Evolutionary conservation across 2,329 filamentous ascomycete species (phyloP).

Genomic region (Colletotrichum sp.): DNA sequence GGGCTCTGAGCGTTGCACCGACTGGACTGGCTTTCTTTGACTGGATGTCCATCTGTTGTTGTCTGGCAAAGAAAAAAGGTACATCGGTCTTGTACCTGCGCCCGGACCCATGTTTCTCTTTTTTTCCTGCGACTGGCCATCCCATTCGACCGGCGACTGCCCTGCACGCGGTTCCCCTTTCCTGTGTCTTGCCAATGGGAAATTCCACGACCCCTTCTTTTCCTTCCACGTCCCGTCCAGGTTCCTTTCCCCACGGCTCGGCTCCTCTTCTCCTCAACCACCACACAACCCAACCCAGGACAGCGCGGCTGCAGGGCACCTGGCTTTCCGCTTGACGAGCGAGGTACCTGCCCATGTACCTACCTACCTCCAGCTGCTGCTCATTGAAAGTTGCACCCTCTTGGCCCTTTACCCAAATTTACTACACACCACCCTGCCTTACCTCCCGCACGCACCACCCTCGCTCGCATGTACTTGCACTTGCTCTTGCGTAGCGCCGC

Average conservation of each 20-base stretch:
- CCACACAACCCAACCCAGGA: neutral
- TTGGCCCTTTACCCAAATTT: neutral
- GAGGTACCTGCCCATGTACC: neutral
- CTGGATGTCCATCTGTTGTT: neutral
- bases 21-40: neutral
- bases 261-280: slow-evolving; percentile 5
- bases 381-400: neutral
- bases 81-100: slow-evolving; percentile 3
- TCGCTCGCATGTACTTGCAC: neutral
- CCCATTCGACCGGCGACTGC: neutral
- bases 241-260: slow-evolving; percentile 18
- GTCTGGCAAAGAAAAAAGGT: neutral
- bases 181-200: neutral
- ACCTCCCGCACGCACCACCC: neutral
- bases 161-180: slow-evolving; percentile 8
- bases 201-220: slow-evolving; percentile 21
- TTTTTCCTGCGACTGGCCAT: neutral
- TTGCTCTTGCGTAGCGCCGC: slow-evolving; percentile 4
- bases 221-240: neutral
- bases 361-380: neutral
- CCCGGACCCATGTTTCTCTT: slow-evolving; percentile 12
- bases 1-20: neutral
- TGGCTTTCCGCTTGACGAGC: neutral
- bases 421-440: neutral
- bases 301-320: neutral